Percentiles rank a stretch among this genome's conserved stretches.
phyloP scores from a whole-genome alignment of 352 stramenopile species.

The Saprolegnia diclina region DNA sequence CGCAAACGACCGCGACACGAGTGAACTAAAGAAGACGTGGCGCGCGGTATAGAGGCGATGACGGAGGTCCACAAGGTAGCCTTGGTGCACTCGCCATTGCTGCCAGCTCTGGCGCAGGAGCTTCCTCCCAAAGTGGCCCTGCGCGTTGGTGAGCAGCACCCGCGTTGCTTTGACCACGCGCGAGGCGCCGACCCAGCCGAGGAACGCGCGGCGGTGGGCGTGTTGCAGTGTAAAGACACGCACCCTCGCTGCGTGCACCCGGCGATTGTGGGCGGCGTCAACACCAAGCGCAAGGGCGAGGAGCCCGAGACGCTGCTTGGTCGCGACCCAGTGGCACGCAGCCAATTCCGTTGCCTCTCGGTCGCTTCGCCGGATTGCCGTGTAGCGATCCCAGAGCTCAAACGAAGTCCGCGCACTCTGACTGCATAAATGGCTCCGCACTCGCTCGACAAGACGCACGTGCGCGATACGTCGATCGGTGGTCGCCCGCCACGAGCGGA shows the following conservation, averaged over 20 bases:
- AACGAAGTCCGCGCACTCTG: background rate
- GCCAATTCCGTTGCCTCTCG: slow-evolving; percentile 1
- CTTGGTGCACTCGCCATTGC: background rate
- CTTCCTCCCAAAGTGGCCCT: background rate
- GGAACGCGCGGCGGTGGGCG: background rate
- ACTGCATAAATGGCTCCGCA: background rate
- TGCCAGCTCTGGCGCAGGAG: background rate
- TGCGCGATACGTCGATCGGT: too few relatives aligned
- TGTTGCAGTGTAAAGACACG: background rate
- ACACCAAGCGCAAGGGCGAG: background rate
- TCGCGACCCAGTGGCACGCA: background rate
- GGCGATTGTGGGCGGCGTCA: background rate
- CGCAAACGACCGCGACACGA: slow-evolving; percentile 8
- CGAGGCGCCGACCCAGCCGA: background rate
- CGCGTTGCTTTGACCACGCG: background rate
- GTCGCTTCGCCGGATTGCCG: background rate
- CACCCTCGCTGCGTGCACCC: background rate
- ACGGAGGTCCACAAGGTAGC: background rate
- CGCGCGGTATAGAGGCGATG: background rate
- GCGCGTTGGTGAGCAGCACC: background rate
- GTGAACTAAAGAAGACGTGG: slow-evolving; percentile 21
- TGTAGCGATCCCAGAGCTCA: background rate
- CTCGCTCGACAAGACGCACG: too few relatives aligned
- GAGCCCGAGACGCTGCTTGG: background rate
- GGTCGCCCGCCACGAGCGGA: too few relatives aligned